A percentile compares a stretch with the other conserved stretches of the same genome.
Conservation (phyloP, 2,329 filamentous ascomycete species). For the Shiraia bambusicola region DNA sequence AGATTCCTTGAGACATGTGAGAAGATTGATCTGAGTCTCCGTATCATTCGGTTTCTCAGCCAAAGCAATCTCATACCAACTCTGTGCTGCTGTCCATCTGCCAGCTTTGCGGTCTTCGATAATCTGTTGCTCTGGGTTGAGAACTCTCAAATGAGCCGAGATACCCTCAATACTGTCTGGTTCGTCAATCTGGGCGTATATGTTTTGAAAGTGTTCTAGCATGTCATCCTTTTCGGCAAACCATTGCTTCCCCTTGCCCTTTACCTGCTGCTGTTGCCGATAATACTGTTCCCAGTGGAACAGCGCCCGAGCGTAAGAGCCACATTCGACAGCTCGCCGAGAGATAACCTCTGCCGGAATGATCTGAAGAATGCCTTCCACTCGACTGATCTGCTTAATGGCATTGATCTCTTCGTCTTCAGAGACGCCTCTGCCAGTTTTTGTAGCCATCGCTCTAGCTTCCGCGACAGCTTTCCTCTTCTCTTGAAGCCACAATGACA, state of each 20-base stretch:
- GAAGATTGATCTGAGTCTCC: slow-evolving; percentile 77
- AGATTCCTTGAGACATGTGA: slow-evolving; percentile 90
- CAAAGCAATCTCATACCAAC: slow-evolving; percentile 93
- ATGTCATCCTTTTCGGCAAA: slow-evolving; percentile 60
- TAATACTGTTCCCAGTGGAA: slow-evolving; percentile 96
- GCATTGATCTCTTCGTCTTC: slow-evolving; percentile 55
- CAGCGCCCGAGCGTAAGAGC: slow-evolving; percentile 85
- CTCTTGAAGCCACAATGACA: slow-evolving; percentile 83
- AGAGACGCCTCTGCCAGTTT: slow-evolving; percentile 46
- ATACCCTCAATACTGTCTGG: slow-evolving; percentile 96
- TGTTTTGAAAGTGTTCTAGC: slow-evolving; percentile 79
- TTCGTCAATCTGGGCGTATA: slow-evolving; percentile 97
- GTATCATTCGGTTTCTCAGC: slow-evolving; percentile 74
- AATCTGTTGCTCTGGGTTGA: slow-evolving; percentile 93
- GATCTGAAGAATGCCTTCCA: slow-evolving; percentile 70
- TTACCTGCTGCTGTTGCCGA: slow-evolving; percentile 53
- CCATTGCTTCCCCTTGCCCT: slow-evolving; percentile 51
- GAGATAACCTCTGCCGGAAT: slow-evolving; percentile 75
- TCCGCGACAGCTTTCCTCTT: slow-evolving; percentile 59
- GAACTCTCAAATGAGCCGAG: slow-evolving; percentile 77
- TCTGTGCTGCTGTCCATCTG: slow-evolving; percentile 90
- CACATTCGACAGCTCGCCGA: slow-evolving; percentile 85
- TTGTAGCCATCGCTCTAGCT: slow-evolving; percentile 44
- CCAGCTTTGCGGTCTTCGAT: slow-evolving; percentile 91
- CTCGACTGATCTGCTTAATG: slow-evolving; percentile 59